phyloP scores from a whole-genome alignment of 306 rosid species.

The Ziziphus jujuba region DNA sequence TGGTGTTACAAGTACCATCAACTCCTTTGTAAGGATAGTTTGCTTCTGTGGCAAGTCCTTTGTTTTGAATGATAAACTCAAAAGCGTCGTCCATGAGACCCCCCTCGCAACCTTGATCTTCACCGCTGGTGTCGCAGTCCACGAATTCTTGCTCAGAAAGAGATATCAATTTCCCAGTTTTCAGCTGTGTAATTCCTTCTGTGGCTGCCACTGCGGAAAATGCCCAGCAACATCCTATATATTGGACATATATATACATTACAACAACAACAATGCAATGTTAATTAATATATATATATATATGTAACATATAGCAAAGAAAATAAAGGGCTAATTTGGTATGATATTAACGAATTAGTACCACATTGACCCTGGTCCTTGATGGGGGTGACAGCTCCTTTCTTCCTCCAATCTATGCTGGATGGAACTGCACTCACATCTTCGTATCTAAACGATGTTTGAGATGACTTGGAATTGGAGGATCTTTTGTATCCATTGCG shows the following conservation, averaged over 20 bases:
- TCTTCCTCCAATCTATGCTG: too few relatives aligned
- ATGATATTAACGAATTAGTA: too few relatives aligned
- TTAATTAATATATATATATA: too few relatives aligned
- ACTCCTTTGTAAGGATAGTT: conserved; percentile 23
- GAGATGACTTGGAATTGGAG: not conserved
- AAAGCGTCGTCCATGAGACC: conserved; percentile 5
- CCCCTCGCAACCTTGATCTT: conserved; percentile 22
- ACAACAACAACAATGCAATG: too few relatives aligned
- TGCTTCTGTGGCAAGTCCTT: conserved; percentile 18
- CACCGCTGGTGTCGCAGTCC: conserved; percentile 26
- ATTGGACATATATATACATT: not conserved
- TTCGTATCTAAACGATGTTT: not conserved
- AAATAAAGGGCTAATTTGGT: too few relatives aligned
- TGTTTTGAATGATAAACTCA: conserved; percentile 11
- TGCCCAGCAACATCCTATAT: conserved; percentile 27
- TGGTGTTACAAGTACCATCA: conserved; percentile 1
- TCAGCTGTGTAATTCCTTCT: conserved; percentile 23
- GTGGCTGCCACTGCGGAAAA: conserved; percentile 14
- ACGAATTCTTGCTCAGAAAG: conserved; percentile 39
- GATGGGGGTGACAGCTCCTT: too few relatives aligned
- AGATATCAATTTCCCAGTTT: conserved; percentile 21
- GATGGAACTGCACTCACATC: too few relatives aligned
- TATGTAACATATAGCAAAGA: too few relatives aligned
- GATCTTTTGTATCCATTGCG: conserved; percentile 24
- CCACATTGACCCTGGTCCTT: too few relatives aligned